Conservation (phyloP, 208 protist species). For the Acanthamoeba triangularis region DNA sequence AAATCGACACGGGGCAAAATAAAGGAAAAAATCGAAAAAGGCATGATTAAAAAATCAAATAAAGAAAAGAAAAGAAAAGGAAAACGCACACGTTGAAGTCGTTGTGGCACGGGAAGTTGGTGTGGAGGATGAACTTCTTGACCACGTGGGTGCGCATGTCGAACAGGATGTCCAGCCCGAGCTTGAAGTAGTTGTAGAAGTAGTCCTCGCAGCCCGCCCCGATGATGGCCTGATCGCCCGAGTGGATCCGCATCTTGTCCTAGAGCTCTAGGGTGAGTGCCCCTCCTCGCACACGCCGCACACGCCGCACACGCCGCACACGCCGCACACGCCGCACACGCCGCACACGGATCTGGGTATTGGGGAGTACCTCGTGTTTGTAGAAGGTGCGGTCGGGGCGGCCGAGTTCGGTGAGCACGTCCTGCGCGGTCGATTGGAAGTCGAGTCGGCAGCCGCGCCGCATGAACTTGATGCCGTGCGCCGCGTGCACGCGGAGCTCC, state of each 20-base stretch:
- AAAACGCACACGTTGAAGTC: conserved; percentile 92
- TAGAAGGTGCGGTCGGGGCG: conserved; percentile 87
- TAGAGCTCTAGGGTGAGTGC: conserved; percentile 16
- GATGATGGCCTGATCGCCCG: conserved; percentile 46
- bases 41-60: too few relatives aligned
- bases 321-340: too few relatives aligned
- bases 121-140: conserved; percentile 93
- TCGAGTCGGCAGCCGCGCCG: conserved; percentile 81
- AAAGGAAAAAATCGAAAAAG: too few relatives aligned
- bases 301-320: too few relatives aligned
- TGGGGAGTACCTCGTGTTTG: conserved; percentile 78
- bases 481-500: conserved; percentile 56
- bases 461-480: conserved; percentile 81
- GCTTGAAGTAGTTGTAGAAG: conserved; percentile 93
- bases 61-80: background rate
- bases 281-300: too few relatives aligned
- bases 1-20: too few relatives aligned
- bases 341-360: background rate
- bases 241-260: conserved; percentile 90
- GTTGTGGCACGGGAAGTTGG: conserved; percentile 91
- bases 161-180: conserved; percentile 92
- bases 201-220: conserved; percentile 86
- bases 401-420: conserved; percentile 88
- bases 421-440: conserved; percentile 86
- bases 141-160: conserved; percentile 87